Evolutionary conservation across 345 rosid genomes (phyloP), one percentile per base, ranked within the genome.

Genomic region (Passiflora organensis): DNA sequence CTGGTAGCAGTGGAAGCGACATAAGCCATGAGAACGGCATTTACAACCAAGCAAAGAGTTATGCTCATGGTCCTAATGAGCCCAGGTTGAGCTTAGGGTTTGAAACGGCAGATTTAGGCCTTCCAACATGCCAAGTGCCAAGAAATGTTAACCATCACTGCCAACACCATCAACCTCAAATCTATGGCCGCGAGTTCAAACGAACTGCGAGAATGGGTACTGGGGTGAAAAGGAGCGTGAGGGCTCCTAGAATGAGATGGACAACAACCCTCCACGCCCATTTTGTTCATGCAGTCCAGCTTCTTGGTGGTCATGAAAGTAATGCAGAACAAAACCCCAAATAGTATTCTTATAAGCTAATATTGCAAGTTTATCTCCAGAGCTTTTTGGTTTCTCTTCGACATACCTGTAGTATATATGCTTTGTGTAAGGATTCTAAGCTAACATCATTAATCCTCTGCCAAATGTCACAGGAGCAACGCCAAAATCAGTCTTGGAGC

Each of bases 221-320:
- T 24, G 79, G 89, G 37, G 68, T 67, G 17, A 86, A 75, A 67
- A 79, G 95, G 76, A 86, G 79, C 70, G 48, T 78, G 12, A 76
- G 96, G 76, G 96, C 95, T 68, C 96, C 98, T 12, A 84, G 98
- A 78, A 91, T 91, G 98, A 73, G 98, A 76, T 91, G 98, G 98
- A 91, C 98, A 38, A 72, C 95, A 4, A 82, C 96, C 54, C 95
- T 91, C 8, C 98, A 91, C 60, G 84, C 96, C 32, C 98, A 84
- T 59, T 91, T 91, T 47, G 88, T 91, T 44, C 98, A 91, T 62
- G 95, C 93, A 6, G 96, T 91, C 63, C 95, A 91, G 78, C 96
- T 91, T 58, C 96, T 91, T 25, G 98, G 98, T 14, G 98, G 98
- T 70, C 98, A 91, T 74, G 98, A 88, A 78, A 91, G 97, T 82